Base-by-base conservation (phyloP, 1,284 basidiomycete genomes). In the Ustilago loliicola region DNA sequence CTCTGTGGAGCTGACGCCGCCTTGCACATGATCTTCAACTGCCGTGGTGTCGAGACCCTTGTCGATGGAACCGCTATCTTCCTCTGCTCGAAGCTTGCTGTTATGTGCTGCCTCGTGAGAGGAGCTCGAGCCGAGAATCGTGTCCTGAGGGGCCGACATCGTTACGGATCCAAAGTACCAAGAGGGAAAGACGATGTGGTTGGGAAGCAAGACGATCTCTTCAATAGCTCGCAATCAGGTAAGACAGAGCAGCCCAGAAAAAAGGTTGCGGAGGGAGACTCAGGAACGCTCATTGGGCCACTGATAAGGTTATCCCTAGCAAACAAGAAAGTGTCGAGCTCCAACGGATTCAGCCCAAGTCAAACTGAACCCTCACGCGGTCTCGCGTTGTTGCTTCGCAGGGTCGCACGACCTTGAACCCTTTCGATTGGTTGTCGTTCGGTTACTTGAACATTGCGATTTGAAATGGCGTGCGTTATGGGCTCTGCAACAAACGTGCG, bases 21-120 rank as follows among this genome's bases (percentile, higher is more conserved):
- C 62, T 21, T 64, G 45, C 38, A 38, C 57, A 13, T 59, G 32
- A 6, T 45, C 58, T 19, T 59, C 59, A 4, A 11, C 60, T 5
- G 27, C 40, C 0, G 70, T 59, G 19, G 40, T 21, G 36, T 63
- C 47, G 13, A 63, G 9, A 2, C 13, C 25, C 64, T 72, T 72
- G 52, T 66, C 56, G 11, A 60, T 29, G 0, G 70, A 72, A 25
- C 51, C 61, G 4, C 36, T 61, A 48, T 72, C 70, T 48, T 72
- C 70, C 11, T 72, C 70, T 29, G 56, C 38, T 34, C 70, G 64
- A 30, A 72, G 70, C 70, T 72, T 72, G 52, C 17, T 50, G 64
- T 66, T 66, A 61, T 72, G 70, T 36, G 42, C 27, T 2, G 70
- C 70, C 6, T 72, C 64, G 23, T 55, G 50, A 6, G 70, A 66